Evolutionary conservation across 1,139 yeast species (phyloP), one percentile per base, ranked within the genome.

Genomic region (Sugiyamaella neomexicana): DNA sequence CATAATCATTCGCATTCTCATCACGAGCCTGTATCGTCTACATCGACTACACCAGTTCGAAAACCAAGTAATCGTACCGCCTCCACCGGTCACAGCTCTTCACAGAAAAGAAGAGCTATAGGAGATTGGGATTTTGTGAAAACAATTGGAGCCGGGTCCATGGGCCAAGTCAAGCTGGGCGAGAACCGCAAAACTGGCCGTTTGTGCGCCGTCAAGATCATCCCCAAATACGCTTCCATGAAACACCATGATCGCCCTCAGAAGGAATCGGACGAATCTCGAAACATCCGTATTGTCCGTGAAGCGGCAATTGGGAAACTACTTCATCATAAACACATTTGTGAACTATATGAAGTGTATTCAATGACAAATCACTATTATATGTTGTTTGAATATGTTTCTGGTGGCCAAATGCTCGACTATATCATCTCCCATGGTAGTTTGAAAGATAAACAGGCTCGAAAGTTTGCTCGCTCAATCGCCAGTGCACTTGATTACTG

Each of bases 111-210:
- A 61, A 85, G 86, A 59, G 80, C 96, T 5, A 86, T 93, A 54
- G 99, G 99, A 15, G 97, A 95, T 62, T 93, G 99, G 99, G 95
- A 89, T 65, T 91, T 93, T 64, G 80, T 89, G 57, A 90, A 90
- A 69, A 90, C 97, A 0, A 89, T 93, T 49, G 99, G 99, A 50
- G 97, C 98, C 3, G 99, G 99, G 2, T 89, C 97, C 1, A 93
- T 95, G 99, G 99, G 99, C 55, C 95, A 93, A 70, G 99, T 93
- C 51, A 95, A 95, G 71, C 76, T 93, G 46, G 98, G 98, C 1
- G 86, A 83, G 64, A 96, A 91, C 72, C 81, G 87, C 60, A 70
- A 82, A 40, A 89, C 97, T 1, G 81, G 81, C 53, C 97, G 90
- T 67, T 77, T 87, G 27, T 90, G 97, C 72, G 98, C 78, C 2